Evolutionary conservation across 2,329 filamentous ascomycete species (phyloP), one percentile per base, ranked within the genome.

Genomic region (Venturia oleaginea): DNA sequence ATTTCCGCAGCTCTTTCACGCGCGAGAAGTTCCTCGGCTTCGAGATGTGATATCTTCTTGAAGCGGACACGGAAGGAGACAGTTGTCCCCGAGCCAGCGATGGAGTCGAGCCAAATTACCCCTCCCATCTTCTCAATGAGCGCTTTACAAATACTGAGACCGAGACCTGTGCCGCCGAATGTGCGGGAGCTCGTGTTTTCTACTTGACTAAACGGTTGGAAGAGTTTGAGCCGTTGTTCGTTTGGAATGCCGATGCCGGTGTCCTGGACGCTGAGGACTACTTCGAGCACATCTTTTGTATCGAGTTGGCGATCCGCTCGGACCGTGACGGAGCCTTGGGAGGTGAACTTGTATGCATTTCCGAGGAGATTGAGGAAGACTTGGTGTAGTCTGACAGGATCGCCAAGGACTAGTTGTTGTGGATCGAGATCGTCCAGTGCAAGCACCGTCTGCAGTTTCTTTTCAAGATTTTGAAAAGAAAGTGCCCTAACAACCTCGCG

Each of bases 331-430:
- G 88, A 90, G 0, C 92, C 92, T 65, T 88, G 84, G 65, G 92
- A 89, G 0, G 92, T 97, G 72, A 97, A 97, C 73, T 97, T 97
- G 75, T 96, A 88, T 71, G 90, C 93, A 78, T 97, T 97, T 67
- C 89, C 90, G 54, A 97, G 89, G 32, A 97, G 82, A 71, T 97
- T 97, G 68, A 90, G 90, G 38, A 81, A 68, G 43, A 81, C 79
- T 65, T 81, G 79, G 67, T 81, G 79, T 4, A 81, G 69, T n/a
- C 79, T 74, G 2, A 81, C 78, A 2, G 79, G 79, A 67, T 82
- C 80, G 11, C 79, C 79, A 74, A 81, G 76, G 11, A 82, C 79
- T 7, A 80, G 74, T 64, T 85, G 75, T 59, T 84, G 77, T 2
- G 80, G 77, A 61, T 85, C 81, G 2, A 60, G 63, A 19, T 86